phyloP scores from a whole-genome alignment of 108 stramenopile genomes.

The Cyclotella sp. region DNA sequence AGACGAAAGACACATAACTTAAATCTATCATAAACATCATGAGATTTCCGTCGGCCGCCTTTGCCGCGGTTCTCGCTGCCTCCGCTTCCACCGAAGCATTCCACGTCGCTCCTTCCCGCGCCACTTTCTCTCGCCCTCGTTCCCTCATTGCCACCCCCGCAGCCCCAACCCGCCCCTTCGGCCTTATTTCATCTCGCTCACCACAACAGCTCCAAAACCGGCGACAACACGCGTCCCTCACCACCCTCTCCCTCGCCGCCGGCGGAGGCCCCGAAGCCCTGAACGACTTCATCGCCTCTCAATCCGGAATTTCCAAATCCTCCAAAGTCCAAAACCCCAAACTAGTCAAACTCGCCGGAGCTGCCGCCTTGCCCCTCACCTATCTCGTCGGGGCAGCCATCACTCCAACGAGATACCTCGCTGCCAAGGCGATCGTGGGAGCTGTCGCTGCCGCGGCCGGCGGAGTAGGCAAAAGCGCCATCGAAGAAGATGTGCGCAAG shows the following conservation, averaged over 20 bases:
- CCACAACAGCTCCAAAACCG: slow-evolving; percentile 1
- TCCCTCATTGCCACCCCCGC: not conserved
- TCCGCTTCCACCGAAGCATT: slow-evolving; percentile 20
- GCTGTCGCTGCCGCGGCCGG: slow-evolving; percentile 47
- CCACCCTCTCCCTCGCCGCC: slow-evolving; percentile 33
- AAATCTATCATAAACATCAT: slow-evolving; percentile 14
- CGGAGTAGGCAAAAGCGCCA: slow-evolving; percentile 40
- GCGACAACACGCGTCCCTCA: slow-evolving; percentile 14
- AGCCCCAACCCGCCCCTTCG: slow-evolving; percentile 15
- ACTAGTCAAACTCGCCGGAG: slow-evolving; percentile 47
- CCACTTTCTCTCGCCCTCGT: not conserved
- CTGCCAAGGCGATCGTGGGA: slow-evolving; percentile 41
- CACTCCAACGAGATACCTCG: slow-evolving; percentile 46
- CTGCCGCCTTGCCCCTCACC: slow-evolving; percentile 36
- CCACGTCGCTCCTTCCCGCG: slow-evolving; percentile 12
- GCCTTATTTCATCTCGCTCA: slow-evolving; percentile 25
- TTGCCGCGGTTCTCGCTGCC: slow-evolving; percentile 26
- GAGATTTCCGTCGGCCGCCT: slow-evolving; percentile 47
- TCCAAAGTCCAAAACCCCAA: slow-evolving; percentile 33
- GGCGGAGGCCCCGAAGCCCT: slow-evolving; percentile 47
- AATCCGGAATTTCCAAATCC: slow-evolving; percentile 18
- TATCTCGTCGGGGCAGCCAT: slow-evolving; percentile 42
- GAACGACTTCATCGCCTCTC: slow-evolving; percentile 35
- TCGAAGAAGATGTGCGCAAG: slow-evolving; percentile 47
- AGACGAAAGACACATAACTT: not conserved